Conservation (phyloP, 495 filamentous ascomycete species). For the Penicillium herquei region DNA sequence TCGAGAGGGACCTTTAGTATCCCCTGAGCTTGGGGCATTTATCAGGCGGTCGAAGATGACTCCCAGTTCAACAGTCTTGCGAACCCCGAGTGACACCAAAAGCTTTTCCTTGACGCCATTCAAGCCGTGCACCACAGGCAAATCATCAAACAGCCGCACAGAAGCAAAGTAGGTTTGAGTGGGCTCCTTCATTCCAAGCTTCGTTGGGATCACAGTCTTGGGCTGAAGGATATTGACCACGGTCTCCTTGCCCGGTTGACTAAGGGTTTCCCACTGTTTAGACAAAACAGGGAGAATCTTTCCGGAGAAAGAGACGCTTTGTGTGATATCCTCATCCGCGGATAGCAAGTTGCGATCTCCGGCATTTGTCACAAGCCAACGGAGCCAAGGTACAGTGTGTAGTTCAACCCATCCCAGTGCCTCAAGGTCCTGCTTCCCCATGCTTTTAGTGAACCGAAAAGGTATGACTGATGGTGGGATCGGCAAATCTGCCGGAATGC, state of each 20-base stretch:
- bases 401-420: slow-evolving; percentile 81
- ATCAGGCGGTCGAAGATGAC: slow-evolving; percentile 89
- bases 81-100: slow-evolving; percentile 71
- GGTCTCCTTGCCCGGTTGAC: slow-evolving; percentile 59
- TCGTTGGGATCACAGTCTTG: slow-evolving; percentile 84
- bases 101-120: slow-evolving; percentile 86
- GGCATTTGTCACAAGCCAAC: slow-evolving; percentile 67
- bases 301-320: slow-evolving; percentile 69
- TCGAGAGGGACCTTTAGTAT: slow-evolving; percentile 34
- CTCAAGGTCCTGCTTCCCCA: slow-evolving; percentile 63
- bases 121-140: slow-evolving; percentile 75
- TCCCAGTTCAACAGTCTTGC: slow-evolving; percentile 84
- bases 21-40: slow-evolving; percentile 43
- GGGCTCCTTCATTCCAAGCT: slow-evolving; percentile 83
- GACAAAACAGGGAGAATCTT: slow-evolving; percentile 79
- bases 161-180: slow-evolving; percentile 86
- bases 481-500: slow-evolving; percentile 79
- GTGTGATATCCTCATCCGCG: slow-evolving; percentile 60
- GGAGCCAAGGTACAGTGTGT: slow-evolving; percentile 77
- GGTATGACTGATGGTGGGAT: slow-evolving; percentile 81
- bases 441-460: slow-evolving; percentile 67
- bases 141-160: slow-evolving; percentile 90
- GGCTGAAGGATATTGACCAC: slow-evolving; percentile 60
- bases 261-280: slow-evolving; percentile 81
- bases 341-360: slow-evolving; percentile 44